These are phyloP conservation scores for Sporothrix humicola DNA, from an alignment of 2,329 filamentous ascomycete species.

Conservation along the genomic window DNA sequence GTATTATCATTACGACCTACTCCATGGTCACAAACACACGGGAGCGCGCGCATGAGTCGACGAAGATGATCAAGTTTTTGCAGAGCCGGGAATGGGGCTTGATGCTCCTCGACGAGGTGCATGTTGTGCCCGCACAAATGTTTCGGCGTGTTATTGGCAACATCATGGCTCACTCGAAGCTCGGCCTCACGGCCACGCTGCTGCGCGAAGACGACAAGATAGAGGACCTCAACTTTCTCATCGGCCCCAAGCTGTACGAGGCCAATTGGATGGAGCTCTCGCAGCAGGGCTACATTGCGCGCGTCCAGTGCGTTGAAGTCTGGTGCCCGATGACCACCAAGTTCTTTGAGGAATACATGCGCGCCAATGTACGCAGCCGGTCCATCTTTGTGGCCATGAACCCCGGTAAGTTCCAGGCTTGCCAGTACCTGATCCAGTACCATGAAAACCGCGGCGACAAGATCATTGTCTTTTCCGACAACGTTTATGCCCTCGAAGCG, in stretches of 20 bases:
- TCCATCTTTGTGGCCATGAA: constrained; percentile 86
- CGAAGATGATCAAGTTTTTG: constrained; percentile 98
- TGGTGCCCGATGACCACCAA: constrained; percentile 99
- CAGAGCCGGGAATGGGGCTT: constrained; percentile 91
- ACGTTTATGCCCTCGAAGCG: constrained; percentile 86
- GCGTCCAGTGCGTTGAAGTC: constrained; percentile 96
- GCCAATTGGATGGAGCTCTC: constrained; percentile 99
- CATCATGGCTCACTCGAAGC: constrained; percentile 93
- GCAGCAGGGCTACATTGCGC: constrained; percentile 94
- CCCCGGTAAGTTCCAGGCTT: constrained; percentile 93
- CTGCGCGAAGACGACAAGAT: constrained; percentile 98
- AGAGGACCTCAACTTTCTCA: constrained; percentile 93
- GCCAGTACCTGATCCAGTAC: constrained; percentile 95
- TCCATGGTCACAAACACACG: constrained; percentile 97
- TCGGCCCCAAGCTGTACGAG: constrained; percentile 96
- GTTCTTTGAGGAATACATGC: constrained; percentile 92
- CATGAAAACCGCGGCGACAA: constrained; percentile 95
- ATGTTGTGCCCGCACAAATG: constrained; percentile 95
- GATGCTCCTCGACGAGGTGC: constrained; percentile 96
- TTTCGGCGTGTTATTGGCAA: constrained; percentile 92
- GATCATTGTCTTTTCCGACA: constrained; percentile 97
- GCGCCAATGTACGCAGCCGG: constrained; percentile 47
- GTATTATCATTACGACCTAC: constrained; percentile 97
- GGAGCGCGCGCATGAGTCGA: constrained; percentile 85
- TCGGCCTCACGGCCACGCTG: constrained; percentile 91